Base-by-base conservation (phyloP, 768 basidiomycete genomes). In the Tricholomella constricta region DNA sequence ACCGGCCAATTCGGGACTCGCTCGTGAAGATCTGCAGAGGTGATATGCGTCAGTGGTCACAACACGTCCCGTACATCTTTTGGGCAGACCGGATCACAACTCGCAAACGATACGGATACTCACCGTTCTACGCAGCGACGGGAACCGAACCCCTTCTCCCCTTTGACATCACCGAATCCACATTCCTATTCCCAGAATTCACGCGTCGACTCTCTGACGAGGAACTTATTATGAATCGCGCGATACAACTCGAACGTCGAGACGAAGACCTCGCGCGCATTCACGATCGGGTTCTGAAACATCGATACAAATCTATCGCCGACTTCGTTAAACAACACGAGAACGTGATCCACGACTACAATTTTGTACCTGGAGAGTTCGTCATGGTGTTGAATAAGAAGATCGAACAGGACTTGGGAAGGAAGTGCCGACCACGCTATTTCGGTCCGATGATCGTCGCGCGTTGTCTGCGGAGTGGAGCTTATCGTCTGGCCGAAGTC, bases 131-230 rank as follows among this genome's bases (percentile, higher is more conserved):
- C 41, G 56, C 69, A 36, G 69, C 65, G 0, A 64, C 69, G 22
- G 68, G 74, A 0, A 56, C 68, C 1, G 63, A 75, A 29, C 72
- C 75, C 0, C 12, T 73, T 4, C 52, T 71, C 8, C 70, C 70
- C 1, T 65, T 70, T 26, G 69, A 68, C 40, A 52, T 68, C 12
- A 20, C 59, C 10, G 60, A 68, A 45, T 52, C 56, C 75, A 44
- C 43, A 23, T 44, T 44, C 43, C 27, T 31, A 4, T 23, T 41
- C 20, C 20, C 20, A 2, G 40, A 41, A 6, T 22, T 23, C 11
- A 2, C 20, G 4, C 22, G 19, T 4, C 6, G 14, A 22, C 8
- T 41, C 2, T 23, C 20, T 12, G 20, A 23, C 14, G 4, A 17
- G 4, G 43, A 27, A 6, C 43, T 27, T 14, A 15, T 44, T 12